Evolutionary conservation across 176 grass and related monocot genomes (phyloP).

Genomic region (Urochloa ruziziensis): DNA sequence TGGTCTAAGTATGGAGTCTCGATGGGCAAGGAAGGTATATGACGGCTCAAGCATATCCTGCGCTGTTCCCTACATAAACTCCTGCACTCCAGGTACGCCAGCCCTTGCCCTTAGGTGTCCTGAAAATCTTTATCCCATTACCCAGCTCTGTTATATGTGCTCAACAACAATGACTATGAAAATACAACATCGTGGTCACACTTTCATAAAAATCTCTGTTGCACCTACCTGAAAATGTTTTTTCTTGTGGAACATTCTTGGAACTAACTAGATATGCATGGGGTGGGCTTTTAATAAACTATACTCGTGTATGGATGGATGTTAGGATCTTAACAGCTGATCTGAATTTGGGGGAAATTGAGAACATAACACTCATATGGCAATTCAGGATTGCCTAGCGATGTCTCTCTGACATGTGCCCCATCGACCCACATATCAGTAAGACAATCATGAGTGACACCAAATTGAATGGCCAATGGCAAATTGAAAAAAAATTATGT

Average conservation of each 20-base stretch:
- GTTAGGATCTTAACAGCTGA: not conserved
- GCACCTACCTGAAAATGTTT: too few relatives aligned
- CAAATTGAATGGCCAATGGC: too few relatives aligned
- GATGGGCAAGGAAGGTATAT: not conserved
- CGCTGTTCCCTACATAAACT: not conserved
- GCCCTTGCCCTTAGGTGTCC: not conserved
- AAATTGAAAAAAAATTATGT: too few relatives aligned
- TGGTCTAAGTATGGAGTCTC: not conserved
- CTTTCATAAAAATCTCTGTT: too few relatives aligned
- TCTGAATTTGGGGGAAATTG: not conserved
- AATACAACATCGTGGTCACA: not conserved
- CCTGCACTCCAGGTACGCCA: not conserved
- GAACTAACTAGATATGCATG: too few relatives aligned
- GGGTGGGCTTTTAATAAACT: too few relatives aligned
- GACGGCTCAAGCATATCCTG: not conserved
- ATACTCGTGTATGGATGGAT: not conserved
- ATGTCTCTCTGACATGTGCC: not conserved
- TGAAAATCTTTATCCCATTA: not conserved
- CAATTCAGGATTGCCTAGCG: not conserved
- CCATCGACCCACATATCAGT: too few relatives aligned
- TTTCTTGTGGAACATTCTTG: too few relatives aligned
- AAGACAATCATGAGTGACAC: too few relatives aligned
- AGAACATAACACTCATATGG: not conserved
- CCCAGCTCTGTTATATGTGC: not conserved
- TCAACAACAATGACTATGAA: not conserved